phyloP scores from a whole-genome alignment of 371 early-diverging fungal species.

The Syncephalis plumigaleata region DNA sequence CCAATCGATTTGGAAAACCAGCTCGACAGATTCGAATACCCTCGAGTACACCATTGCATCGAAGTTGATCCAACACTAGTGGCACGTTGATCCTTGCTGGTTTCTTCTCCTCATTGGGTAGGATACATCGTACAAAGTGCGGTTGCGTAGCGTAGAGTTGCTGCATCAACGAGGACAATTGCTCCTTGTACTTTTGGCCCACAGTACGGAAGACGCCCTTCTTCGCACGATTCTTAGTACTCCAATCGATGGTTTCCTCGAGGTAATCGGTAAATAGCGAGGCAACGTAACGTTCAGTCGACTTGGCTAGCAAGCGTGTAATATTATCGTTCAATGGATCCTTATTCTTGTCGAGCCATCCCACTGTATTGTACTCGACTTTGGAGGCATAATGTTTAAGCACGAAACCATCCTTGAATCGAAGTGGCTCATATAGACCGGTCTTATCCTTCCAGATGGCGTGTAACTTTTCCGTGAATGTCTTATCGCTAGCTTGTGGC shows the following conservation, averaged over 20 bases:
- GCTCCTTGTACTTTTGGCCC: slow-evolving; percentile 93
- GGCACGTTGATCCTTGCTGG: slow-evolving; percentile 65
- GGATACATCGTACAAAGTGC: slow-evolving; percentile 99
- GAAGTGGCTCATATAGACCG: slow-evolving; percentile 70
- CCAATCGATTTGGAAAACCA: slow-evolving; percentile 93
- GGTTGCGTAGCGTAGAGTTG: slow-evolving; percentile 87
- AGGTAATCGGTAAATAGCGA: slow-evolving; percentile 66
- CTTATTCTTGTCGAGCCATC: slow-evolving; percentile 99
- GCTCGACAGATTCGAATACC: slow-evolving; percentile 97
- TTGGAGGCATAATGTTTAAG: slow-evolving; percentile 97
- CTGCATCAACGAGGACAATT: slow-evolving; percentile 76
- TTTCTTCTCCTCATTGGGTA: slow-evolving; percentile 94
- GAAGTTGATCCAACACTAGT: slow-evolving; percentile 88
- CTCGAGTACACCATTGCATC: slow-evolving; percentile 99
- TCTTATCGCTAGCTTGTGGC: slow-evolving; percentile 94
- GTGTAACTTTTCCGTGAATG: slow-evolving; percentile 89
- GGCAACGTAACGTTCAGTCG: slow-evolving; percentile 61
- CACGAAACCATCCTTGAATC: slow-evolving; percentile 86
- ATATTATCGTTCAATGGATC: slow-evolving; percentile 98
- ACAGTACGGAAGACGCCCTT: slow-evolving; percentile 81
- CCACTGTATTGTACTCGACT: slow-evolving; percentile 89
- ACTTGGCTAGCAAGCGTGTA: slow-evolving; percentile 69
- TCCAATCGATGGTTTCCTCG: slow-evolving; percentile 27
- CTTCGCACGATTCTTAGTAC: slow-evolving; percentile 18
- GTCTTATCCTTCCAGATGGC: slow-evolving; percentile 76